phyloP scores from a whole-genome alignment of 345 rosid species.

The Dipteronia sinensis region DNA sequence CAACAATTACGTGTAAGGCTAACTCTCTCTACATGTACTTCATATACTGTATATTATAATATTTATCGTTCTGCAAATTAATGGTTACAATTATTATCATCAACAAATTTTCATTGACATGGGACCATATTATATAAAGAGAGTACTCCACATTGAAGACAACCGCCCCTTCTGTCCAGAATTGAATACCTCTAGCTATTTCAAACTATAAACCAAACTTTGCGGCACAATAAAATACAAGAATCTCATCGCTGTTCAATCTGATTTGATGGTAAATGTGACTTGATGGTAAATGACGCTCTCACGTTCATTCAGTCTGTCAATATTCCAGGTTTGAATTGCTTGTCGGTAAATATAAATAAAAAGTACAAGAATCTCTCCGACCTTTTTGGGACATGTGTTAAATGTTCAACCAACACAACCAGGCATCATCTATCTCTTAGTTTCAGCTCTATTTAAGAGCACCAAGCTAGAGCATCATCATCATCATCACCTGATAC shows the following conservation, averaged over 20 bases:
- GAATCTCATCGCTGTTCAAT: too few species aligned
- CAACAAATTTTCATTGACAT: background rate
- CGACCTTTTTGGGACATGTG: background rate
- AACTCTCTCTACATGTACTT: too few species aligned
- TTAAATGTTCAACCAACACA: constrained; percentile 21
- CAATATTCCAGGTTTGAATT: too few species aligned
- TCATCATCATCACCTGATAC: background rate
- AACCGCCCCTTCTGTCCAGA: background rate
- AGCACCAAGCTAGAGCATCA: background rate
- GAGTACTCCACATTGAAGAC: background rate
- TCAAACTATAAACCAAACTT: background rate
- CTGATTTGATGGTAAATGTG: too few species aligned
- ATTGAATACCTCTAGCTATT: background rate
- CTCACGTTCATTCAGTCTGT: too few species aligned
- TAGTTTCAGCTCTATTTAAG: constrained; percentile 4
- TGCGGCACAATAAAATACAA: background rate
- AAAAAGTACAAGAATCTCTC: too few species aligned
- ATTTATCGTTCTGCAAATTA: too few species aligned
- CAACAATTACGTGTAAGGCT: too few species aligned
- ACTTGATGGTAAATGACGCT: too few species aligned
- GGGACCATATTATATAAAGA: background rate
- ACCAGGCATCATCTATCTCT: background rate
- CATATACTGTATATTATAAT: too few species aligned
- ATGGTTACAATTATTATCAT: background rate
- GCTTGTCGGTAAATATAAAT: too few species aligned